A percentile compares a stretch with the other conserved stretches of the same genome.
Conservation (phyloP, 208 protist species). For the Trypanosoma brucei region DNA sequence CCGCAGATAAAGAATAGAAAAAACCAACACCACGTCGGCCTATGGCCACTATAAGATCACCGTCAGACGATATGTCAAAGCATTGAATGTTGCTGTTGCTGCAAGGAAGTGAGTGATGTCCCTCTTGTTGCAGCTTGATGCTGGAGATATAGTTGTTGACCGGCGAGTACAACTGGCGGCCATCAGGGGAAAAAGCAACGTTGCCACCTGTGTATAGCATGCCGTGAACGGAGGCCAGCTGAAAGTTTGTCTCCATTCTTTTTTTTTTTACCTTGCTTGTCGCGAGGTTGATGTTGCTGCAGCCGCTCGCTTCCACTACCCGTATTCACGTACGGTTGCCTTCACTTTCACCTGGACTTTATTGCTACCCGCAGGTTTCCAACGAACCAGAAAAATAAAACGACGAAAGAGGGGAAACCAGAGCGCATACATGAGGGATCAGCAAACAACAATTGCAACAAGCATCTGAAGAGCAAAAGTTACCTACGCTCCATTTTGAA, state of each 20-base stretch:
- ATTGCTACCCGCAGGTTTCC: not conserved
- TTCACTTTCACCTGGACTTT: conserved; percentile 13
- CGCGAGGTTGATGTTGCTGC: not conserved
- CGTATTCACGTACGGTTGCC: too few relatives aligned
- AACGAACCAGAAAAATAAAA: not conserved
- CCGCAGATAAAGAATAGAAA: conserved; percentile 82
- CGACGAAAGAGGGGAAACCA: conserved; percentile 7
- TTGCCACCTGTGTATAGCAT: conserved; percentile 92
- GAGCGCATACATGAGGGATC: not conserved
- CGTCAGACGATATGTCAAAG: conserved; percentile 84
- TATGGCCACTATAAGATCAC: conserved; percentile 73
- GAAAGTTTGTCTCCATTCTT: conserved; percentile 67
- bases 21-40: conserved; percentile 81
- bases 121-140: conserved; percentile 74
- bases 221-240: conserved; percentile 87
- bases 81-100: conserved; percentile 88
- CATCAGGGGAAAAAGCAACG: conserved; percentile 79
- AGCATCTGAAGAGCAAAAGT: too few relatives aligned
- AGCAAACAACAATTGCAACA: not conserved
- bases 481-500: too few relatives aligned
- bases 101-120: conserved; percentile 65
- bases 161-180: conserved; percentile 76
- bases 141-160: conserved; percentile 86
- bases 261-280: conserved; percentile 12
- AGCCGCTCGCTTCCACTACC: too few relatives aligned